Base-by-base conservation (phyloP, 2,329 filamentous ascomycete species). In the Bisporella sp. region DNA sequence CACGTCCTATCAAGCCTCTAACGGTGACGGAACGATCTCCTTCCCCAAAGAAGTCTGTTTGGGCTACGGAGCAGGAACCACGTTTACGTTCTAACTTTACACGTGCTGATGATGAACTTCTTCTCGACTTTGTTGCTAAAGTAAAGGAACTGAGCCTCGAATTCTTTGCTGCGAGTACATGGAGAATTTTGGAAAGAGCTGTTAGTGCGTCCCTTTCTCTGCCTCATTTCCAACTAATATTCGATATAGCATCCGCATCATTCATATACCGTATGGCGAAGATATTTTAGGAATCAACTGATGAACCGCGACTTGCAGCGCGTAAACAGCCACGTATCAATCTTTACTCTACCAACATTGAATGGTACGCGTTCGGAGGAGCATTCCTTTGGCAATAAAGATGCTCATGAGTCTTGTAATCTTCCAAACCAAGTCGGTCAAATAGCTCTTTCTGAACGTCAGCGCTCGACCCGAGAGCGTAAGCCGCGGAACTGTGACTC, bases 1-100 rank as follows among this genome's bases (percentile, higher is more conserved):
- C 53, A n/a, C 52, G 57, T 5, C 42, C 50, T 3, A 42, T 57
- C 5, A 59, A 54, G 41, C 46, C 51, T 43, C 46, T 57, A 28
- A 33, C 54, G 29, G 42, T 57, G 41, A 48, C 35, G 4, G 45
- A 47, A 29, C 57, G 57, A 1, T 59, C 59, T 21, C 55, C 56
- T 12, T 64, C 63, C 12, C 63, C 62, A 6, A 53, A 58, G 30
- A 47, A 51, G 13, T 66, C 64, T n/a, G 47, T 66, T 31, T 66
- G 64, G 64, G 64, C 64, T 8, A 54, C 57, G 37, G 35, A 35
- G 31, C 46, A 40, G 40, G 44, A 30, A 28, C 40, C 40, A 31
- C 30, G 35, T 40, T 12, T 30, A 6, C 54, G 54, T 28, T 53
- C 46, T 28, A n/a, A 6, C 11, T 62, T 61, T 31, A 59, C 57